These are phyloP conservation scores for Obba rivulosa DNA, from an alignment of 768 basidiomycete genomes.

Conservation along the genomic window DNA sequence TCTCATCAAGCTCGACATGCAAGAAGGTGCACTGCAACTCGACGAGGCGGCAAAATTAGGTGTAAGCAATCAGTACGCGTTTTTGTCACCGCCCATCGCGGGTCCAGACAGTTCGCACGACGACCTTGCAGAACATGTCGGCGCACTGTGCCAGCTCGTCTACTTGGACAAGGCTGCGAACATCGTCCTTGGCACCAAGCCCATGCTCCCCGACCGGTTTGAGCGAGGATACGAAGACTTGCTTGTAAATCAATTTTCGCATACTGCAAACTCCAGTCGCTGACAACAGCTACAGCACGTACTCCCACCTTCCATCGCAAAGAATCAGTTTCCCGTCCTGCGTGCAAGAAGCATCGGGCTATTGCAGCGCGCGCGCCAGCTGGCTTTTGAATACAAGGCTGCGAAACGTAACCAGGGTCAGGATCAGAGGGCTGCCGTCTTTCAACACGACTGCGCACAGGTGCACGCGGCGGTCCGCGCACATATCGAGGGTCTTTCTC, in stretches of 20 bases:
- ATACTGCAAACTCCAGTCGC: background rate
- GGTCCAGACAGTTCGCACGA: too few relatives aligned
- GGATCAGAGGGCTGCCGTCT: slow-evolving; percentile 6
- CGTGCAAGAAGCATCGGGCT: slow-evolving; percentile 12
- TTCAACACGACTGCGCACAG: slow-evolving; percentile 14
- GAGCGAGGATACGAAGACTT: slow-evolving; percentile 7
- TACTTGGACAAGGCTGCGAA: slow-evolving; percentile 19
- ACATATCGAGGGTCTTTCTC: slow-evolving; percentile 12
- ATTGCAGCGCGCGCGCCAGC: slow-evolving; percentile 4
- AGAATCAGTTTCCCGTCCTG: slow-evolving; percentile 14
- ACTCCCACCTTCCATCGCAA: slow-evolving; percentile 9
- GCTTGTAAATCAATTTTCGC: background rate
- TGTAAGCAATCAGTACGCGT: too few relatives aligned
- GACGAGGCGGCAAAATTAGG: slow-evolving; percentile 4
- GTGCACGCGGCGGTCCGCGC: slow-evolving; percentile 16
- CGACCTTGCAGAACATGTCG: slow-evolving; percentile 13
- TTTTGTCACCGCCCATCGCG: too few relatives aligned
- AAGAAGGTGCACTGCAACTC: slow-evolving; percentile 14
- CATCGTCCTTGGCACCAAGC: slow-evolving; percentile 14
- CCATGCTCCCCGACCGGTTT: slow-evolving; percentile 8
- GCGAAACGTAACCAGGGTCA: slow-evolving; percentile 4
- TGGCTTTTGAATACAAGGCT: background rate
- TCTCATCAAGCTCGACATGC: slow-evolving; percentile 14
- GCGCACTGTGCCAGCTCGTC: slow-evolving; percentile 16
- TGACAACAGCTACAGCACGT: slow-evolving; percentile 3